Evolutionary conservation across 192 early-diverging fungal species (phyloP).

Genomic region (Backusella mclennaniae): DNA sequence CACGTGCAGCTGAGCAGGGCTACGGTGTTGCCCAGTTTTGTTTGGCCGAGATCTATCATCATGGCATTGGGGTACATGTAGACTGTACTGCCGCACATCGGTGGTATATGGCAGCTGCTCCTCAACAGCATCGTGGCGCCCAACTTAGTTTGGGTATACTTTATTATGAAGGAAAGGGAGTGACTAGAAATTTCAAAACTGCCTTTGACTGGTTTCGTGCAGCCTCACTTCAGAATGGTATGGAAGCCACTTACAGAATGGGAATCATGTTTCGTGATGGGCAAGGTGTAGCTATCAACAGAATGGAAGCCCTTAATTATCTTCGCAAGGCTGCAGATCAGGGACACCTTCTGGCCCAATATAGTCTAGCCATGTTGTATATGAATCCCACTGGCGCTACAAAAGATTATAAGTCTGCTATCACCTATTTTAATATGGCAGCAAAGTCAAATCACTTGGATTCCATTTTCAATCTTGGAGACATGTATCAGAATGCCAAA

Average conservation of each 20-base stretch:
- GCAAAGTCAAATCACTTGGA: slow-evolving; percentile 12
- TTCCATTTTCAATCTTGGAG: slow-evolving; percentile 19
- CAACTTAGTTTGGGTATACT: slow-evolving; percentile 16
- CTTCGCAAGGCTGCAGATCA: slow-evolving; percentile 25
- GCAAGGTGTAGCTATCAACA: slow-evolving; percentile 10
- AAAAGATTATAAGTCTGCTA: background rate
- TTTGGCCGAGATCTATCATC: background rate
- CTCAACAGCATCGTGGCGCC: background rate
- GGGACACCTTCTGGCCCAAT: background rate
- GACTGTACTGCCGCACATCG: background rate
- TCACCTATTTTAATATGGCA: background rate
- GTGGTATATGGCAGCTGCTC: background rate
- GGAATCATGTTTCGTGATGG: slow-evolving; percentile 30
- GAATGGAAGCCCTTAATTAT: slow-evolving; percentile 22
- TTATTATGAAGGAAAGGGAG: slow-evolving; percentile 29
- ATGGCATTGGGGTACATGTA: background rate
- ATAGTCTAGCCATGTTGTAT: background rate
- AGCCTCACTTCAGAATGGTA: slow-evolving; percentile 31
- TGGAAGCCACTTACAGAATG: slow-evolving; percentile 13
- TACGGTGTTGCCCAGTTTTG: background rate
- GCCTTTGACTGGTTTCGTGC: slow-evolving; percentile 33
- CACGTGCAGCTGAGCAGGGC: background rate
- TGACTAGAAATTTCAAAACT: slow-evolving; percentile 8
- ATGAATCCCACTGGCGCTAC: background rate
- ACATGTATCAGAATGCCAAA: slow-evolving; percentile 24